Conservation (phyloP, 805 yeast species). For the Kluyveromyces starmeri region DNA sequence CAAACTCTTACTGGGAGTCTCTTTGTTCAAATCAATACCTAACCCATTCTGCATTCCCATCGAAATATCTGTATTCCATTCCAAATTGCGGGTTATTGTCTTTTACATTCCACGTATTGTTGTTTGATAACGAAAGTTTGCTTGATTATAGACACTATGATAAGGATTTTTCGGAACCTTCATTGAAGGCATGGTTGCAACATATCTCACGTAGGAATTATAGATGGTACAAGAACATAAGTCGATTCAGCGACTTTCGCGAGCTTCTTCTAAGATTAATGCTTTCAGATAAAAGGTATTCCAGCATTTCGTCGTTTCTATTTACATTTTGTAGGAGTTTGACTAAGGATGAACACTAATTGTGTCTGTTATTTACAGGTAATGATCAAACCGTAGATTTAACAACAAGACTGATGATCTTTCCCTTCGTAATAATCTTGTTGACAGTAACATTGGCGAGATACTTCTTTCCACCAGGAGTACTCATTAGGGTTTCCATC, state of each 20-base stretch:
- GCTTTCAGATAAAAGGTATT: constrained; percentile 33
- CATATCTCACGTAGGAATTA: not conserved
- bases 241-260: constrained; percentile 3
- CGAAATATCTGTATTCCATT: constrained; percentile 1
- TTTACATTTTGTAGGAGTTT: constrained; percentile 47
- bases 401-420: constrained; percentile 37
- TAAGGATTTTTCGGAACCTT: constrained; percentile 15
- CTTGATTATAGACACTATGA: constrained; percentile 2
- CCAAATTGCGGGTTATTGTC: not conserved
- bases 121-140: not conserved
- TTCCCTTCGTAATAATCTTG: constrained; percentile 48
- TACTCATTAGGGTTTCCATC: constrained; percentile 28
- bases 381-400: no score
- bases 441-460: constrained; percentile 35
- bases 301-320: constrained; percentile 41
- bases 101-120: not conserved
- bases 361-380: constrained; percentile 6
- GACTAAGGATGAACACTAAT: no score
- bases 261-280: not conserved
- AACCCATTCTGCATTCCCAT: not conserved
- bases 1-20: not conserved
- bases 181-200: constrained; percentile 13
- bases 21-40: not conserved
- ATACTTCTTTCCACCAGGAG: constrained; percentile 35
- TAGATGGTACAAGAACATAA: not conserved